Evolutionary conservation across 2,329 filamentous ascomycete genomes (phyloP), one percentile per base, ranked within the genome.

Genomic region (Curvularia spicifera): DNA sequence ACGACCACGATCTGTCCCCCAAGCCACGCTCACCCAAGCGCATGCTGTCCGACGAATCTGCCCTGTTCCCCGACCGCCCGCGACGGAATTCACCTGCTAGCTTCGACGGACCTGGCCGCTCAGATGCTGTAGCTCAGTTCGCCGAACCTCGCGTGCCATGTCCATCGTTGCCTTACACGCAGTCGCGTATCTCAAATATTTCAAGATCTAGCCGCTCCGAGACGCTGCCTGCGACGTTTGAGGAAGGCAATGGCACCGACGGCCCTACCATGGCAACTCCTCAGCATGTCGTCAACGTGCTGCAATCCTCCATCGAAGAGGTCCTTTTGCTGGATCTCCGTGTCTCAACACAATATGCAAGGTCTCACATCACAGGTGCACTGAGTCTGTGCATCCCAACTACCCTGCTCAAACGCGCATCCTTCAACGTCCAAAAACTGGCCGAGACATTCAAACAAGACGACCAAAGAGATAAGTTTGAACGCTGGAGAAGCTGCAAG

Each of bases 371-470:
- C 53, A 80, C 83, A 49, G 89, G 89, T n/a, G 91, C 94, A 0
- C 79, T 99, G 31, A 98, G 96, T 72, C 81, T 99, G 5, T 98
- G 95, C 72, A 96, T 98, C 60, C 95, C 95, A 0, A 98, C 95
- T 0, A 98, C 94, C 0, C 80, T 99, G 13, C 79, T 99, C 18
- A 98, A 98, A 77, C 85, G 95, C 49, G 89, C 91, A 0, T 96
- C 93, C 0, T 98, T 96, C 77, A 94, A 94, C 67, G 85, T 96
- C 12, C 84, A 93, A 61, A 97, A 96, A 73, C 81, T 99, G 31
- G 87, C 91, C 65, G 90, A 93, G 60, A 97, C 92, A 0, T 96
- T 99, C 72, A 89, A 91, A 60, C 85, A 84, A 13, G 85, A 89
- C 6, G 78, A 82, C 2, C 89, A 94, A 57, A 88, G 89, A 64